phyloP scores from a whole-genome alignment of 805 yeast species.

The Ogataea nonfermentans region DNA sequence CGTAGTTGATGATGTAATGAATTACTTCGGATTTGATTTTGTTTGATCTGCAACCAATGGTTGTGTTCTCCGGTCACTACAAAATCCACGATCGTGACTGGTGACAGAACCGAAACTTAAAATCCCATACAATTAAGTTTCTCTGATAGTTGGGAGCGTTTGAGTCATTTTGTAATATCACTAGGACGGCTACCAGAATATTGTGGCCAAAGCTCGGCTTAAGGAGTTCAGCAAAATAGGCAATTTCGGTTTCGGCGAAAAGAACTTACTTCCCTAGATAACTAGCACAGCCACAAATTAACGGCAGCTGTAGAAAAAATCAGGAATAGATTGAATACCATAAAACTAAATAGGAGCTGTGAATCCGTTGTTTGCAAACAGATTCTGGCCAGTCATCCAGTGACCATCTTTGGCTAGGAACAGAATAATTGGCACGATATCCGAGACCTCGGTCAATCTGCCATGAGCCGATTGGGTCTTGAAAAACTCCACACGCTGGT shows the following conservation, averaged over 20 bases:
- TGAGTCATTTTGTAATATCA: too few relatives aligned
- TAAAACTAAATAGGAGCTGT: slow-evolving; percentile 45
- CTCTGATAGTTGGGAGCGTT: too few relatives aligned
- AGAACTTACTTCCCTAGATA: too few relatives aligned
- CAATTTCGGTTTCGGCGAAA: too few relatives aligned
- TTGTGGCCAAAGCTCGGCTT: too few relatives aligned
- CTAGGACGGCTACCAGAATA: too few relatives aligned
- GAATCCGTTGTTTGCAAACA: slow-evolving; percentile 63
- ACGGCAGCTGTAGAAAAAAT: slow-evolving; percentile 39
- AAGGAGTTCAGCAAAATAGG: too few relatives aligned
- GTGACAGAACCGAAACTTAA: too few relatives aligned
- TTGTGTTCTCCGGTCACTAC: background rate
- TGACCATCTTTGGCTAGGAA: slow-evolving; percentile 63
- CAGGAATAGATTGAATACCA: slow-evolving; percentile 27
- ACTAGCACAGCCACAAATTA: too few relatives aligned
- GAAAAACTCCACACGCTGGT: slow-evolving; percentile 55
- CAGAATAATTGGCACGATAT: slow-evolving; percentile 61
- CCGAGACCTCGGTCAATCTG: slow-evolving; percentile 55
- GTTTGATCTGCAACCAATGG: background rate
- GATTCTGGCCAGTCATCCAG: slow-evolving; percentile 72
- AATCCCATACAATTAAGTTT: too few relatives aligned
- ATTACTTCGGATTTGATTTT: background rate
- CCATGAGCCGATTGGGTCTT: slow-evolving; percentile 47
- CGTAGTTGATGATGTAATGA: background rate
- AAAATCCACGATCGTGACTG: too few relatives aligned